Base-by-base conservation (phyloP, 2,329 filamentous ascomycete species). In the Paracamarosporium sp. region DNA sequence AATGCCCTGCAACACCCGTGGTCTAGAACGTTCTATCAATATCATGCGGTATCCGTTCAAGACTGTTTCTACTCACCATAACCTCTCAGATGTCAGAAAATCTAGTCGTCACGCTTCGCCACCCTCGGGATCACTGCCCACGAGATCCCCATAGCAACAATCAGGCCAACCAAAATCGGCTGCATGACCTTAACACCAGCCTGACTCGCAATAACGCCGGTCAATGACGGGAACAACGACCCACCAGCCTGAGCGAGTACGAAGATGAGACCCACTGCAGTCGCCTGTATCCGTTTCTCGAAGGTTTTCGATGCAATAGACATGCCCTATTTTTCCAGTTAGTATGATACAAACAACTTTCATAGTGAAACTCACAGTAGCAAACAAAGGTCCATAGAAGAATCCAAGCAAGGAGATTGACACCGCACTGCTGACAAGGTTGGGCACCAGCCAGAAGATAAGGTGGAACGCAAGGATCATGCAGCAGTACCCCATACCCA, bases 371-470 rank as follows among this genome's bases (percentile, higher is more conserved):
- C 69, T 54, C 57, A 83, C 85, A 0, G 83, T 83, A 1, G 85
- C 83, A 60, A 88, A 88, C 22, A 86, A 79, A 0, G 85, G 85
- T 0, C 85, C 86, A 1, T 81, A 81, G 58, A 87, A 85, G 69
- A 88, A 85, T 0, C 85, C 85, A 2, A 87, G 67, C 0, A 86
- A 65, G 53, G 80, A 84, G 55, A 87, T 79, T 0, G 82, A 81
- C 0, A 86, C 81, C 0, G 84, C 82, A 12, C 83, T 83, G n/a
- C 62, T 65, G n/a, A 67, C 55, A 1, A 68, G 55, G 45, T 68
- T 70, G 24, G 65, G 65, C 2, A 69, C 65, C 1, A 71, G 60
- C 64, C 64, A 69, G 54, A 72, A 70, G 6, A 69, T 50, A 4
- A 71, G 50, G 45, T 71, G 67, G 13, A 69, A 0, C 79, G 69